Evolutionary conservation across 1,139 yeast genomes (phyloP).

Genomic region (Trichomonascaceae sp.): DNA sequence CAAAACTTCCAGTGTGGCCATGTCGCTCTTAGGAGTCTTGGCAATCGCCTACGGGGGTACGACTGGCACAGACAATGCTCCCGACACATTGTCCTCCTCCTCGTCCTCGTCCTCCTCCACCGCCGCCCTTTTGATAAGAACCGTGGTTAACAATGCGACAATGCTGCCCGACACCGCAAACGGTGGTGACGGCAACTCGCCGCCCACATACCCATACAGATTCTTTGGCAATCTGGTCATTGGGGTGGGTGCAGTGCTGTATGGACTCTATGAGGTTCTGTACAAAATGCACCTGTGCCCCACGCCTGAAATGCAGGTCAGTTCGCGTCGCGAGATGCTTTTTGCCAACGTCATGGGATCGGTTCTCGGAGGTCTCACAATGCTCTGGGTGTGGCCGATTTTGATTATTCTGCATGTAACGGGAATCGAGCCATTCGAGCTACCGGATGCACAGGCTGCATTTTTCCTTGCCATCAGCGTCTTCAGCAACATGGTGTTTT

Average conservation of each 20-base stretch:
- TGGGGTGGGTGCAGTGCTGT: slow-evolving; percentile 64
- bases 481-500: slow-evolving; percentile 51
- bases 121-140: not conserved
- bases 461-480: slow-evolving; percentile 35
- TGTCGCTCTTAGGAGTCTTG: slow-evolving; percentile 65
- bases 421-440: slow-evolving; percentile 46
- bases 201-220: slow-evolving; percentile 42
- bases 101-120: not conserved
- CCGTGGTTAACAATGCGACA: slow-evolving; percentile 1
- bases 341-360: slow-evolving; percentile 47
- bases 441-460: slow-evolving; percentile 35
- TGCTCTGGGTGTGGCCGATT: slow-evolving; percentile 35
- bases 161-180: slow-evolving; percentile 12
- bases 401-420: slow-evolving; percentile 39
- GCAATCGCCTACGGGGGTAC: slow-evolving; percentile 65
- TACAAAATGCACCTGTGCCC: slow-evolving; percentile 70
- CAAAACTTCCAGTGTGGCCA: slow-evolving; percentile 54
- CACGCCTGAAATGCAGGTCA: slow-evolving; percentile 35
- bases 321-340: slow-evolving; percentile 43
- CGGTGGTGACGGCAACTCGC: no score
- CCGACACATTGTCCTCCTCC: slow-evolving; percentile 2
- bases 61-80: slow-evolving; percentile 11
- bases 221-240: slow-evolving; percentile 61
- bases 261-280: slow-evolving; percentile 76
- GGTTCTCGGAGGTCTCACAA: slow-evolving; percentile 47